phyloP scores from a whole-genome alignment of 345 rosid genomes.

The Gossypium australe region DNA sequence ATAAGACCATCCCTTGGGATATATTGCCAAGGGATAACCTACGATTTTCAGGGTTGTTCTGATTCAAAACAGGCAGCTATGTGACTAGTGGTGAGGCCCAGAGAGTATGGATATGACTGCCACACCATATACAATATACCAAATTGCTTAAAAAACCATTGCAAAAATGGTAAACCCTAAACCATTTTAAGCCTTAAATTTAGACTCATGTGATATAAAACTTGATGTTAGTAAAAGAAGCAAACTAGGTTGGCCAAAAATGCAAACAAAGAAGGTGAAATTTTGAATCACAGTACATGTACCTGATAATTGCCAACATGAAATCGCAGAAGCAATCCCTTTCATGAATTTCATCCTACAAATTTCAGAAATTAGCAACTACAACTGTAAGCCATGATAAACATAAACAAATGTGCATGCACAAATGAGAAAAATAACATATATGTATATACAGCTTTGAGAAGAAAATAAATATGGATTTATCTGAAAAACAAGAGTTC shows the following conservation, averaged over 20 bases:
- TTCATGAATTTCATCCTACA: conserved; percentile 97
- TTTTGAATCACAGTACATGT: conserved; percentile 9
- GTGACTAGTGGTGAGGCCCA: neutral
- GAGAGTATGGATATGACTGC: neutral
- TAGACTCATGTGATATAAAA: conserved; percentile 9
- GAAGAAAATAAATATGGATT: neutral
- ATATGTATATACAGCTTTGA: neutral
- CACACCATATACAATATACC: neutral
- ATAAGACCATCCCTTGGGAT: neutral
- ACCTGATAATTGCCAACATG: conserved; percentile 90
- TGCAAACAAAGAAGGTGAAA: neutral
- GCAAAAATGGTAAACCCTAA: neutral
- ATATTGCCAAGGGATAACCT: neutral
- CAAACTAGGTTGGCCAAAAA: neutral
- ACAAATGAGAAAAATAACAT: neutral
- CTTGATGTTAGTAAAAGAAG: conserved; percentile 4
- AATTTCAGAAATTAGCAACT: conserved; percentile 25
- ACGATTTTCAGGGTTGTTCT: neutral
- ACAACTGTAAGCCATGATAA: conserved; percentile 17
- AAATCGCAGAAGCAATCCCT: conserved; percentile 95
- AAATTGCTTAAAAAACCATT: conserved; percentile 9
- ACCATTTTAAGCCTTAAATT: neutral
- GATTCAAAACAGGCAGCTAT: neutral
- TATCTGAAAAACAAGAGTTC: neutral
- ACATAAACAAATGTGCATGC: neutral